Base-by-base conservation (phyloP, 805 yeast species). In the Maudiozyma pseudohumilis region DNA sequence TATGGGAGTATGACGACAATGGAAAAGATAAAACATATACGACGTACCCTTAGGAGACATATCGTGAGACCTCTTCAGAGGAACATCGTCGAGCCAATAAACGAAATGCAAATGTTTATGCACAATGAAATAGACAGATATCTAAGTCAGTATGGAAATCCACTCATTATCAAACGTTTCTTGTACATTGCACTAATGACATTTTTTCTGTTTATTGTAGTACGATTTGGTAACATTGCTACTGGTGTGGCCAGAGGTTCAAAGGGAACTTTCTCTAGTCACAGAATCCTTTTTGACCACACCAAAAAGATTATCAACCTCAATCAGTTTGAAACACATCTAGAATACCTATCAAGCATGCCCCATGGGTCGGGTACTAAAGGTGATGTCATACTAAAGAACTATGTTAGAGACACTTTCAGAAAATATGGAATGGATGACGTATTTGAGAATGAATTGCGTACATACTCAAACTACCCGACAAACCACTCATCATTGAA, bases 311-410 rank as follows among this genome's bases (percentile, higher is more conserved):
- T 67, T 32, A 64, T 83, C 19, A 79, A 75, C 49, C 55, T 65
- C 10, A 66, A 69, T 18, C 54, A 71, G n/a, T 66, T 88, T 58
- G 76, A 77, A 49, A 78, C 72, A 31, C 74, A 77, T 43, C 50
- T 81, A 39, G 80, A 81, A 47, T 83, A 82, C 49, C 53, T 86
- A 25, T 75, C 86, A 11, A 70, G 80, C 3, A 72, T 85, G 73
- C 83, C 94, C 2, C 96, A 85, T 54, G 56, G 77, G 39, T 76
- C 95, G 0, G 96, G 96, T 3, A 79, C 96, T 2, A 72, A 74
- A n/a, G 96, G 94, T 18, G 95, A 85, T 54, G 56, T 74, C 40
- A 66, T 84, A 0, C 59, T 85, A 23, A 78, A 84, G 2, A 63
- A 70, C 40, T 85, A 79, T 53, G 65, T 87, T n/a, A 67, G 73